Base-by-base conservation (phyloP, 306 rosid genomes). In the Hippophae gyantsensis region DNA sequence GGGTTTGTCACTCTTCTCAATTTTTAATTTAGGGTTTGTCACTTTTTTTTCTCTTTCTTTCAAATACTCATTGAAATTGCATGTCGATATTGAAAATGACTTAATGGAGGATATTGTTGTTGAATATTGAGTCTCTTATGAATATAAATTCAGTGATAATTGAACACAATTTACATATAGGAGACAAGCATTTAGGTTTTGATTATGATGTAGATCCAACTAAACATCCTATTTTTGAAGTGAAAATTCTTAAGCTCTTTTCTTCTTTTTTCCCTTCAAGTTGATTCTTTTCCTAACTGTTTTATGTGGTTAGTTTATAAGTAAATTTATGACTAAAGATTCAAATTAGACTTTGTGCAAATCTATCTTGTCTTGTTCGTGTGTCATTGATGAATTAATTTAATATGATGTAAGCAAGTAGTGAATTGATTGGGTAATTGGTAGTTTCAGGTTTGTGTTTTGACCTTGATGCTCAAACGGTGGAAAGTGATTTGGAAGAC, bases 191-290 rank as follows among this genome's bases (percentile, higher is more conserved):
- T 44, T 47, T 60, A 9, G 76, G 64, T 58, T 75, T 64, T 65
- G 81, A 76, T 46, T 62, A 53, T 42, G 78, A 70, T 6, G 46
- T 52, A 3, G 75, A 89, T 61, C 61, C 79, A 65, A 72, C 57
- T 62, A 48, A 49, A 7, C 71, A 71, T 69, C 75, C 81, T 62
- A n/a, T 63, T 18, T 63, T 11, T 40, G 77, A 76, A 95, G 95
- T 86, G 68, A 52, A 68, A 65, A 62, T 65, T 23, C 43, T 50
- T 62, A 48, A 48, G 9, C 52, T 66, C 13, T 25, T 57, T 48
- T 26, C 58, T 60, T 48, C 9, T 54, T 41, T 51, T 45, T 44
- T 18, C 0, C 42, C 38, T 42, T 40, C 13, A 26, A 40, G 5
- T 13, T 9, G 54, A 10, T 40, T 43, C 7, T n/a, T 18, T 18